These are phyloP conservation scores for Mycena capillaripes DNA, from an alignment of 768 basidiomycete genomes.

Conservation along the genomic window DNA sequence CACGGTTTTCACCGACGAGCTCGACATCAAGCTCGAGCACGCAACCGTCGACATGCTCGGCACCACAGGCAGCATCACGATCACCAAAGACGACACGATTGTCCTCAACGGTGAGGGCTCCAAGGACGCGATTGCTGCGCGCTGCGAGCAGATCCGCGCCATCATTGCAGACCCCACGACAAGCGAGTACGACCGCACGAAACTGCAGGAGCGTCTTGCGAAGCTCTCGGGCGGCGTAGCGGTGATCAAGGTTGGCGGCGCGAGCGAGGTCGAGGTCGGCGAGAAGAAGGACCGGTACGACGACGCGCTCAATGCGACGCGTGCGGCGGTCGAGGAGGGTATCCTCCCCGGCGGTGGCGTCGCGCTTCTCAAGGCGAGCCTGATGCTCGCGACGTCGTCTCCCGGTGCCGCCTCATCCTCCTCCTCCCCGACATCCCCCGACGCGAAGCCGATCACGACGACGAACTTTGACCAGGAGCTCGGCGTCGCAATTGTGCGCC, in stretches of 20 bases:
- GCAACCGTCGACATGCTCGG: conserved; percentile 92
- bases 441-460: conserved; percentile 79
- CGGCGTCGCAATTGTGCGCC: conserved; percentile 92
- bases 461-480: conserved; percentile 98
- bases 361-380: conserved; percentile 89
- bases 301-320: conserved; percentile 97
- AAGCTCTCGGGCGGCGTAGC: conserved; percentile 97
- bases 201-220: conserved; percentile 96
- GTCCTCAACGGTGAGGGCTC: conserved; percentile 93
- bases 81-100: conserved; percentile 99
- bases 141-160: conserved; percentile 95
- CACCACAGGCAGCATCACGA: conserved; percentile 89
- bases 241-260: conserved; percentile 97
- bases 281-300: conserved; percentile 99
- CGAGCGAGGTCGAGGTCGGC: conserved; percentile 94
- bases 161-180: conserved; percentile 88
- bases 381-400: conserved; percentile 73
- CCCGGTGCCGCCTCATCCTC: conserved; percentile 64
- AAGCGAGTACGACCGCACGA: conserved; percentile 93
- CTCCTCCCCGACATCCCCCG: conserved; percentile 62
- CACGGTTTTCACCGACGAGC: conserved; percentile 96
- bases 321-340: conserved; percentile 98
- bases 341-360: conserved; percentile 98
- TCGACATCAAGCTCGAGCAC: conserved; percentile 97
- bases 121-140: conserved; percentile 90